Evolutionary conservation across 371 early-diverging fungal genomes (phyloP).

Genomic region (Mortierella sp.): DNA sequence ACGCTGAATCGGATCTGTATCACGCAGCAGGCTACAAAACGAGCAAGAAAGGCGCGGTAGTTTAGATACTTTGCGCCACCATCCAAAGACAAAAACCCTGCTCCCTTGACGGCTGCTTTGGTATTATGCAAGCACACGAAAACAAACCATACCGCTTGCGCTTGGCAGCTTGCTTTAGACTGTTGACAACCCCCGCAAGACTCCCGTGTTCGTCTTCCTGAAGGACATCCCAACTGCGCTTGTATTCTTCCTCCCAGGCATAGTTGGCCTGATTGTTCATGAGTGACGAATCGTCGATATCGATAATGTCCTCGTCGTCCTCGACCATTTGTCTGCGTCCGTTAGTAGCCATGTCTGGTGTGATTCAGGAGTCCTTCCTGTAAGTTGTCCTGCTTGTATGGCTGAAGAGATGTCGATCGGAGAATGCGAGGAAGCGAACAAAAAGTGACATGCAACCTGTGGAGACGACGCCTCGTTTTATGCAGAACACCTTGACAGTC

Average conservation of each 20-base stretch:
- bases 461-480: background rate
- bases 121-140: background rate
- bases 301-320: conserved; percentile 56
- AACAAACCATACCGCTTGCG: conserved; percentile 69
- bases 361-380: background rate
- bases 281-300: conserved; percentile 55
- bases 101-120: background rate
- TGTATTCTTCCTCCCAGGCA: conserved; percentile 96
- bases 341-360: conserved; percentile 43
- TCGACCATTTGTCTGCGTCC: conserved; percentile 48
- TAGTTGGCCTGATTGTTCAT: conserved; percentile 65
- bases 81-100: background rate
- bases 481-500: background rate
- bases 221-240: conserved; percentile 94
- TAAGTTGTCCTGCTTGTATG: background rate
- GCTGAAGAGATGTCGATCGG: background rate
- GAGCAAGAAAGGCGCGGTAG: background rate
- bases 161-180: conserved; percentile 81
- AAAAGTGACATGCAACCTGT: background rate
- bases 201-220: conserved; percentile 94
- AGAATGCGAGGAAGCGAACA: background rate
- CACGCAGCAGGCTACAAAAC: conserved; percentile 69
- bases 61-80: conserved; percentile 30
- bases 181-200: conserved; percentile 81
- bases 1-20: conserved; percentile 88